Evolutionary conservation across 2,329 filamentous ascomycete genomes (phyloP).

Genomic region (Ceratocystis ficicola): DNA sequence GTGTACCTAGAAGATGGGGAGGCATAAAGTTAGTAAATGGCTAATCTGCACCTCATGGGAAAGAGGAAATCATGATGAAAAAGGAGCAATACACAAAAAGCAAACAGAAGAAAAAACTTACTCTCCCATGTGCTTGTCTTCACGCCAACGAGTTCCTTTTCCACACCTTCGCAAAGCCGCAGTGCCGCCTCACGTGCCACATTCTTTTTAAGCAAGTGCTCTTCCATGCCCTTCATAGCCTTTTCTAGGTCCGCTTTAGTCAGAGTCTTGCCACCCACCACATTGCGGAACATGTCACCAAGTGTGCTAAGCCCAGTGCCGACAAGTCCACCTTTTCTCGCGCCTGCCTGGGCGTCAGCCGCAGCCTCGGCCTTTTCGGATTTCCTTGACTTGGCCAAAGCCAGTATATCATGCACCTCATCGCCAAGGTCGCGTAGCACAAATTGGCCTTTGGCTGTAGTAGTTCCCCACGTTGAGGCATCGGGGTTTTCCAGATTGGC

Average conservation of each 20-base stretch:
- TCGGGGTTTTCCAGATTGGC: constrained; percentile 62
- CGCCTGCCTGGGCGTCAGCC: constrained; percentile 35
- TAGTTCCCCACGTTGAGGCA: constrained; percentile 70
- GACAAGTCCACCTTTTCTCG: constrained; percentile 51
- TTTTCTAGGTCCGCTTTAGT: constrained; percentile 83
- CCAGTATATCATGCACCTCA: constrained; percentile 81
- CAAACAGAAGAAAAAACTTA: constrained; percentile 24
- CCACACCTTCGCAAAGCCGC: constrained; percentile 79
- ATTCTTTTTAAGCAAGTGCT: constrained; percentile 89
- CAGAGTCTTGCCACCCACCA: constrained; percentile 86
- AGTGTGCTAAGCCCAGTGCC: constrained; percentile 72
- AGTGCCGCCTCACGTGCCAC: constrained; percentile 89
- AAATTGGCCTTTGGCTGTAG: constrained; percentile 80
- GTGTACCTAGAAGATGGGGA: constrained; percentile 44
- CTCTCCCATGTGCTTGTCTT: constrained; percentile 88
- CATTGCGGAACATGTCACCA: constrained; percentile 80
- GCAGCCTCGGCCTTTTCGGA: constrained; percentile 31
- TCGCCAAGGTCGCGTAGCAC: constrained; percentile 86
- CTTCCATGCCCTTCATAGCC: constrained; percentile 90
- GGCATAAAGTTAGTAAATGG: background rate
- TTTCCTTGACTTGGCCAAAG: constrained; percentile 56
- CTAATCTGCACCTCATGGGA: background rate
- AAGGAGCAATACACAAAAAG: no score
- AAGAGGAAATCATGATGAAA: background rate
- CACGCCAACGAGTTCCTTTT: constrained; percentile 76